Percentiles rank a stretch among this genome's conserved stretches.
phyloP scores from a whole-genome alignment of 352 stramenopile species.

The Pythium folliculosum region DNA sequence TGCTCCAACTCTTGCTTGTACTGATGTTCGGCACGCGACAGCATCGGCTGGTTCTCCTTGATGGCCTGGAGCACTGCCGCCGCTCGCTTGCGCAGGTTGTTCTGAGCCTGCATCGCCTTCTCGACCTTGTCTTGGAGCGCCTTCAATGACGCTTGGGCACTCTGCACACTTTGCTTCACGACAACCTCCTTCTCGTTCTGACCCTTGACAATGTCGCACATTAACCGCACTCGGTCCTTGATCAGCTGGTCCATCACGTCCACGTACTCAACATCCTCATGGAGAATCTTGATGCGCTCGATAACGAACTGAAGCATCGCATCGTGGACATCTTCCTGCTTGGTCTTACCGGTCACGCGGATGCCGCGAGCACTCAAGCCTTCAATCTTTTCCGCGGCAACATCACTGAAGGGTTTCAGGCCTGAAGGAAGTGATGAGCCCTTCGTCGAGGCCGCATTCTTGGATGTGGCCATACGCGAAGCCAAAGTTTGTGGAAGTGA shows the following conservation, averaged over 20 bases:
- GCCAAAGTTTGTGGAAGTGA: conserved; percentile 55
- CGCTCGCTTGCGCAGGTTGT: conserved; percentile 76
- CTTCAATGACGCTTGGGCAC: conserved; percentile 39
- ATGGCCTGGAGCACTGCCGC: conserved; percentile 75
- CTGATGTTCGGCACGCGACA: conserved; percentile 74
- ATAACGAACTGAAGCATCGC: conserved; percentile 73
- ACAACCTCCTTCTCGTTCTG: conserved; percentile 46
- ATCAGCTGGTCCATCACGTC: conserved; percentile 73
- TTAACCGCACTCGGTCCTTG: conserved; percentile 55
- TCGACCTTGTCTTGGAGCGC: conserved; percentile 58
- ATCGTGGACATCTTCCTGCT: conserved; percentile 66
- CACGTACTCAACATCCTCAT: conserved; percentile 78
- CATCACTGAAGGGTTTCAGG: conserved; percentile 54
- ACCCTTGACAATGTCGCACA: conserved; percentile 59
- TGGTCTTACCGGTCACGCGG: conserved; percentile 64
- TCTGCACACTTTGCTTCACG: conserved; percentile 41
- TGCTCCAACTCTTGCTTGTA: conserved; percentile 73
- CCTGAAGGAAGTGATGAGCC: conserved; percentile 25
- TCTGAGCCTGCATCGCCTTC: conserved; percentile 61
- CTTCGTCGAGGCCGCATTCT: conserved; percentile 21
- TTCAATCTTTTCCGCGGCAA: conserved; percentile 67
- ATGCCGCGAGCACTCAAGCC: conserved; percentile 52
- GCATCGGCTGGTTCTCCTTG: conserved; percentile 79
- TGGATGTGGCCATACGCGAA: conserved; percentile 46
- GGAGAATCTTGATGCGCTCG: conserved; percentile 72